A percentile compares a stretch with the other conserved stretches of the same genome.
These are phyloP conservation scores for Centrapalus pauciflorus DNA, from an alignment of 129 eudicot species.

Conservation along the genomic window DNA sequence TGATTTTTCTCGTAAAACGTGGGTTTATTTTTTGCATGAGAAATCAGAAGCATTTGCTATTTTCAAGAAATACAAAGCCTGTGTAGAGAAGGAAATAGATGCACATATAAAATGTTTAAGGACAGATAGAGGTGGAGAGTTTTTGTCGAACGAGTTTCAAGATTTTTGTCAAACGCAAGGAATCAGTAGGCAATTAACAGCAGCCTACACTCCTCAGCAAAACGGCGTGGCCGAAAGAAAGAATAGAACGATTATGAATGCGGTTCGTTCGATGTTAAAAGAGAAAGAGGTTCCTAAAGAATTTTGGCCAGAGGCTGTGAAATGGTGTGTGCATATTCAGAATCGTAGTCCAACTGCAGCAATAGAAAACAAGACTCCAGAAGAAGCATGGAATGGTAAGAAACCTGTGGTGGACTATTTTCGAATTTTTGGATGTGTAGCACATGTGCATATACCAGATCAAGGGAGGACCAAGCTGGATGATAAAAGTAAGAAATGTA, in stretches of 20 bases:
- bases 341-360: neutral
- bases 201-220: neutral
- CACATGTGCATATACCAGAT: neutral
- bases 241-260: neutral
- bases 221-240: conserved; percentile 2
- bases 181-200: neutral
- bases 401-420: neutral
- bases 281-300: neutral
- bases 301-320: neutral
- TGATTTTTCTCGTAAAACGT: neutral
- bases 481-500: neutral
- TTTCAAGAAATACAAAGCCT: neutral
- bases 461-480: neutral
- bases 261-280: neutral
- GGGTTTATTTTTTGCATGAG: neutral
- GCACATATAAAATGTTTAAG: neutral
- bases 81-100: neutral
- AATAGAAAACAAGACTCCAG: neutral
- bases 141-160: neutral
- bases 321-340: neutral
- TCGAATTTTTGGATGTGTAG: neutral
- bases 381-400: neutral
- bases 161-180: neutral
- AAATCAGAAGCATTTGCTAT: neutral
- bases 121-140: neutral